phyloP scores from a whole-genome alignment of 371 early-diverging fungal species.

The Mucor circinelloides region DNA sequence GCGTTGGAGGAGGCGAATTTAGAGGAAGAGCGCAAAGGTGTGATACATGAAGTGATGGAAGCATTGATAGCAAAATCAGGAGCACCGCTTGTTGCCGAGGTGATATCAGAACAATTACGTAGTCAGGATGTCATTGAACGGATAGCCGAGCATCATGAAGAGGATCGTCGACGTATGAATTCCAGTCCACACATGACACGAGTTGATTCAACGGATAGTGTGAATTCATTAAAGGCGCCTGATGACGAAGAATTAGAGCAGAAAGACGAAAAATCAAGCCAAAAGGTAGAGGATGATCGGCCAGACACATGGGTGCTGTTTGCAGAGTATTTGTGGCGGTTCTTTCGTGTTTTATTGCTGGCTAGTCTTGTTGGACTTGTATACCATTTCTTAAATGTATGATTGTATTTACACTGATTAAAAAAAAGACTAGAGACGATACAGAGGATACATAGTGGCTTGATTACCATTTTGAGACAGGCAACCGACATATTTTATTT shows the following conservation, averaged over 20 bases:
- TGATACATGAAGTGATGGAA: conserved; percentile 50
- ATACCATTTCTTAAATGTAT: conserved; percentile 28
- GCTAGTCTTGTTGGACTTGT: conserved; percentile 44
- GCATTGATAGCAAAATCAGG: conserved; percentile 45
- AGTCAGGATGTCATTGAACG: conserved; percentile 51
- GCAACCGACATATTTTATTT: background rate
- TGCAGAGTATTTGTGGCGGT: conserved; percentile 46
- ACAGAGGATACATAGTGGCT: conserved; percentile 2
- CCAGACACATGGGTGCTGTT: conserved; percentile 18
- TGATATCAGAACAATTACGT: conserved; percentile 44
- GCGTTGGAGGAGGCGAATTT: conserved; percentile 49
- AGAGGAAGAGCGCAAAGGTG: conserved; percentile 49
- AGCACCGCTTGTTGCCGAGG: conserved; percentile 45
- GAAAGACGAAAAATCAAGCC: background rate
- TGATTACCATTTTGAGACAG: conserved; percentile 10
- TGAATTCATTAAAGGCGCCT: conserved; percentile 11
- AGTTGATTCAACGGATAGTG: conserved; percentile 9
- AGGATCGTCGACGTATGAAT: conserved; percentile 11
- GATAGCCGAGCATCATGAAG: conserved; percentile 40
- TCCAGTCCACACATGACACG: conserved; percentile 5
- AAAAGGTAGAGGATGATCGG: background rate
- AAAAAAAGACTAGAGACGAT: background rate
- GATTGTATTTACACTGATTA: conserved; percentile 11
- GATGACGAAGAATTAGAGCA: conserved; percentile 5
- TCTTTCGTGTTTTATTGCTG: conserved; percentile 41